Percentiles rank a stretch among this genome's conserved stretches.
These are phyloP conservation scores for Cystofilobasidium capitatum DNA, from an alignment of 768 basidiomycete genomes.

Conservation along the genomic window DNA sequence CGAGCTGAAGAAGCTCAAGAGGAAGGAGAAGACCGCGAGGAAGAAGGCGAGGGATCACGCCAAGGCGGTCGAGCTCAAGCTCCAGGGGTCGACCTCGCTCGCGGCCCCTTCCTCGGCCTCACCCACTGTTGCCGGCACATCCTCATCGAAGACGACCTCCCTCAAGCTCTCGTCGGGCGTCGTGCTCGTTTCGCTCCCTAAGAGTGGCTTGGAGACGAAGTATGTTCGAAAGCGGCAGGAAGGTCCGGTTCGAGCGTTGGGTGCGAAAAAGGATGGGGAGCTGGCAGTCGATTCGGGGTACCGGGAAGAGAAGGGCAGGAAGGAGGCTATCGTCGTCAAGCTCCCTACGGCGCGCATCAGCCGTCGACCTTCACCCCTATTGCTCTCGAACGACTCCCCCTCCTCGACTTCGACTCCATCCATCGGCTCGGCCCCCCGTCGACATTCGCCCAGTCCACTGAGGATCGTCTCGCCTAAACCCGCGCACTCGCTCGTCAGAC, in stretches of 20 bases:
- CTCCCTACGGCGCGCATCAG: neutral
- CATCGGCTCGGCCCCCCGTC: neutral
- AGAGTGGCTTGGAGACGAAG: too few relatives aligned
- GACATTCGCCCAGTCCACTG: neutral
- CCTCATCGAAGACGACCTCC: neutral
- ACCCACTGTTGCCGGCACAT: neutral
- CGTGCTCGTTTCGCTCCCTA: too few relatives aligned
- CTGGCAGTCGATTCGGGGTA: slow-evolving; percentile 9
- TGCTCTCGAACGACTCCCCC: neutral
- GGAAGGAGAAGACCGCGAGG: slow-evolving; percentile 5
- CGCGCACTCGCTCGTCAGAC: too few relatives aligned
- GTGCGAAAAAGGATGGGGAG: neutral
- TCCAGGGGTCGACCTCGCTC: neutral
- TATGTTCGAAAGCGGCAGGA: too few relatives aligned
- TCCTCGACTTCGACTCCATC: neutral
- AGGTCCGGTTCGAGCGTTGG: neutral
- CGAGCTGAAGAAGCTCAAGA: neutral
- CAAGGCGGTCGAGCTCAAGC: neutral
- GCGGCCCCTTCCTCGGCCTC: neutral
- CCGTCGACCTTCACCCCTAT: neutral
- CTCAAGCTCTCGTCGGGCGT: too few relatives aligned
- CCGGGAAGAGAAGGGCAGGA: neutral
- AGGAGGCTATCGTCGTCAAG: slow-evolving; percentile 2
- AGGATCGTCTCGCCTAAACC: too few relatives aligned
- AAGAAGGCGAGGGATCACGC: neutral